Base-by-base conservation (phyloP, 2,329 filamentous ascomycete genomes). In the Magnaporthiopsis incrustans region DNA sequence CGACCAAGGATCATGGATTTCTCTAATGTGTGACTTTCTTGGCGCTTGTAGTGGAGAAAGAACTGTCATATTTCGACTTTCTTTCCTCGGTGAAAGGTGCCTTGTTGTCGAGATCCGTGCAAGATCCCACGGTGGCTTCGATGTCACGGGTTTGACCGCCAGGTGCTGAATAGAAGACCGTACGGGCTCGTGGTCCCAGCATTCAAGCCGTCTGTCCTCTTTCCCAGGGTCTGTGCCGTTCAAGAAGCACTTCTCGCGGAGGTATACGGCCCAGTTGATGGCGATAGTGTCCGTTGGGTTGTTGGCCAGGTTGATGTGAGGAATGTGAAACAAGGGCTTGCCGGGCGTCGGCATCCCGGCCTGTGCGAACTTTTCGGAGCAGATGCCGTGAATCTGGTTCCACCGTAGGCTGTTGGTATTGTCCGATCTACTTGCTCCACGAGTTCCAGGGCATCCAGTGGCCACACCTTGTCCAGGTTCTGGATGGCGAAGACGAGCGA, bases 61-160 rank as follows among this genome's bases (percentile, higher is more conserved):
- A 15, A 3, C 59, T 30, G 22, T 60, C 38, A 22, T 22, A 38
- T 8, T 2, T 1, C 59, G 59, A n/a, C 32, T 60, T 60, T 15
- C 38, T 60, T 30, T 60, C 59, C 30, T 25, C 33, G 14, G 59
- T 6, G 59, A 60, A 60, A 30, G 59, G 44, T 38, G 59, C 25
- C 15, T 60, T 27, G 18, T 33, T 22, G 59, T 38, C 32, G 33
- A 60, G 59, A 25, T 38, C 18, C 25, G 32, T 18, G 26, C 59
- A 60, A 4, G 59, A 38, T 26, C 14, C 26, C 4, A 60, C 33
- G 3, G 59, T 25, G 22, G n/a, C 33, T 25, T 60, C 30, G 22
- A 38, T 60, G 59, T 32, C 33, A 10, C 15, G 58, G 32, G 59
- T 25, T 38, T 60, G 33, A 18, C 18, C 59, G 32, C 26, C 59